Evolutionary conservation across 805 yeast species (phyloP), one percentile per base, ranked within the genome.

Genomic region (Priceomyces castillae): DNA sequence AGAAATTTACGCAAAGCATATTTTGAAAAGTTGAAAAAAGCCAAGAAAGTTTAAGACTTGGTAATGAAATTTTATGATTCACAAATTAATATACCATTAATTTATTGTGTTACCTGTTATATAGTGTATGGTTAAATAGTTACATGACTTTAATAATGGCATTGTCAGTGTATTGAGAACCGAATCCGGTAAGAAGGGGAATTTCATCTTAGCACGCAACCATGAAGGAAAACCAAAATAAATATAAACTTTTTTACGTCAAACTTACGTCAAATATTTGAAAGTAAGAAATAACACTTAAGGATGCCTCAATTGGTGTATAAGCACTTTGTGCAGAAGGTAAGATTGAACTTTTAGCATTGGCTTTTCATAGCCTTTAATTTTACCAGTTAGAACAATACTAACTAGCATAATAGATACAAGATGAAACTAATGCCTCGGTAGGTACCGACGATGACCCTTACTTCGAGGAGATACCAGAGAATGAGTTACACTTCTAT

Each of bases 1-100:
- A 73, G 97, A 50, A 69, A 56, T 34, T 66, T 89, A 57, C 71
- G 94, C 41, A 74, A 71, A 50, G 62, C 60, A 39, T 66, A 61
- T 44, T 65, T 58, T 46, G 65, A 56, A 15, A 58, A 62, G 46
- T 53, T 65, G 42, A 65, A 58, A 50, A 43, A 42, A 34, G 51
- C 44, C 37, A 62, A 62, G 44, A 46, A 44, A 42, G 41, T 42
- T 14, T 34, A 34, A 34, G 17, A 11, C 15, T 12, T 7, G 12
- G 11, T 25, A 30, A 22, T 22, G 25, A 9, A 22, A 22, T 22
- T 22, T 7, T 9, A 9, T 22, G 25, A 22, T 22, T 6, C 25
- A 22, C 25, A 6, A 22, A 22, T 9, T 22, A 6, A 22, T n/a
- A n/a, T n/a, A n/a, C n/a, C n/a, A n/a, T n/a, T n/a, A n/a, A n/a